Evolutionary conservation across 1,139 yeast genomes (phyloP), one percentile per base, ranked within the genome.

Genomic region (Diutina catenulata): DNA sequence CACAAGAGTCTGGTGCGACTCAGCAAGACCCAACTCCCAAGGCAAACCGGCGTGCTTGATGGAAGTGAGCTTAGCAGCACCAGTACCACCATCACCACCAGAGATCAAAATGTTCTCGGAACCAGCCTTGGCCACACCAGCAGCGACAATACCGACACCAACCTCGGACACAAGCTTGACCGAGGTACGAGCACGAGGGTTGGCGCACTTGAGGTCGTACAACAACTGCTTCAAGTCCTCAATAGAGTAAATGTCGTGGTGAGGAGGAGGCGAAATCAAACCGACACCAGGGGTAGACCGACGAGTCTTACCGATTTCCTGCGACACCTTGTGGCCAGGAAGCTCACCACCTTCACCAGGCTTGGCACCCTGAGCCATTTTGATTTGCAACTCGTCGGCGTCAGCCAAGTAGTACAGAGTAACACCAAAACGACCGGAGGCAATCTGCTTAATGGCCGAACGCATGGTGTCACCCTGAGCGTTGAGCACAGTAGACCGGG

Each of bases 331-430:
- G 65, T 83, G 82, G 43, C 95, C 96, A 35, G 97, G 96, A 49
- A 91, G 70, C 61, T 91, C 97, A 73, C 98, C 98, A 70, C 98
- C 98, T 68, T 91, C 97, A 68, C 97, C 98, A 8, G 97, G 97
- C 63, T 91, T 91, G 41, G 98, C 98, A 63, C 98, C 97, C 64
- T 91, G 98, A 8, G 98, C 97, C 93, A 91, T 87, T 65, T 91
- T 91, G 58, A 91, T 91, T 64, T 91, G 98, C 47, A 91, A 76
- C 64, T 91, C 97, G 55, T 91, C 97, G 33, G 97, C 95, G 62
- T 91, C 97, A 26, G 95, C 79, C 52, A 91, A 70, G 57, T 91
- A 91, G 63, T 80, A 76, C 2, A 96, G 86, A 6, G 98, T 91
- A 39, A 91, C 98, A 68, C 98, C 98, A 53, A 91, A 91, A 63